Percentiles rank a stretch among this genome's conserved stretches.
phyloP scores from a whole-genome alignment of 306 rosid genomes.

The Purshia tridentata region DNA sequence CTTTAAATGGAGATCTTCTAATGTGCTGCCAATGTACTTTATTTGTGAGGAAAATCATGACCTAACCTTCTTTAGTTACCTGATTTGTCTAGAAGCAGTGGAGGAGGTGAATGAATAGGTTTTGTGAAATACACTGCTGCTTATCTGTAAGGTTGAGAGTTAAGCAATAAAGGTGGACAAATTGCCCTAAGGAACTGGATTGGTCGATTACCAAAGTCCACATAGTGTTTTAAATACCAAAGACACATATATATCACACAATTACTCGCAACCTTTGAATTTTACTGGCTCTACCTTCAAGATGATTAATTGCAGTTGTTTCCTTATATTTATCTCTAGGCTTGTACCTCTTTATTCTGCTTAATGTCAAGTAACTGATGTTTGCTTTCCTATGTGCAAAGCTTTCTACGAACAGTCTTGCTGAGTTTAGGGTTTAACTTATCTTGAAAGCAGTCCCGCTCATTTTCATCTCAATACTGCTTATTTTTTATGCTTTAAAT shows the following conservation, averaged over 20 bases:
- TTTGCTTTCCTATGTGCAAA: too few relatives aligned
- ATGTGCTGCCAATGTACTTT: not conserved
- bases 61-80: not conserved
- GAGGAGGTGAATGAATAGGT: not conserved
- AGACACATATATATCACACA: not conserved
- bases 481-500: not conserved
- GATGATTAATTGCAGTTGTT: too few relatives aligned
- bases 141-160: too few relatives aligned
- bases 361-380: too few relatives aligned
- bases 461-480: not conserved
- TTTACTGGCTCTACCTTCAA: too few relatives aligned
- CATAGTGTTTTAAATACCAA: not conserved
- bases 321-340: not conserved
- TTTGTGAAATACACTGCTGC: not conserved
- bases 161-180: not conserved
- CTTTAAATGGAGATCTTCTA: not conserved
- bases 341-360: not conserved
- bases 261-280: too few relatives aligned
- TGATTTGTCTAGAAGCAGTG: not conserved
- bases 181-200: too few relatives aligned
- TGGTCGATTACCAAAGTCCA: not conserved
- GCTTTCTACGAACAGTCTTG: not conserved
- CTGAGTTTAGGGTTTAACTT: not conserved
- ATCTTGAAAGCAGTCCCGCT: not conserved
- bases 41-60: not conserved